Evolutionary conservation across 2,329 filamentous ascomycete species (phyloP), one percentile per base, ranked within the genome.

Genomic region (Phialophora expanda): DNA sequence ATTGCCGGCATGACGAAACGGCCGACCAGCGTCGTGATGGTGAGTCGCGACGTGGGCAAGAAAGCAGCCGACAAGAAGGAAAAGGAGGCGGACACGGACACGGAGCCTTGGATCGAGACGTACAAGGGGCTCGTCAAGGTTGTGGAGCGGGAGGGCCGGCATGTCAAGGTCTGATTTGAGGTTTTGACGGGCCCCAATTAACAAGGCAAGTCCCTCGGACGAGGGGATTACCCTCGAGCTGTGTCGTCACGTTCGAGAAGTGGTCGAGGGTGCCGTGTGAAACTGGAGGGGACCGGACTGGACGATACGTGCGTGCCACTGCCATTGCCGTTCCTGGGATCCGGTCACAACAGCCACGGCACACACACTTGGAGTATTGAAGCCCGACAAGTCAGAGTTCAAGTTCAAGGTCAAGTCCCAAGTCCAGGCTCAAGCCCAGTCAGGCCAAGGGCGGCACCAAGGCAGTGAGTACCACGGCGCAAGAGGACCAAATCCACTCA

Each of bases 21-120:
- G 70, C 95, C 95, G 58, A 99, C 95, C 41, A 96, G 91, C 78
- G 95, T 99, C 62, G 92, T 97, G 74, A 96, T 99, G 93, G 87
- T 89, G 57, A 80, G 79, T 59, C 80, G 81, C 56, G 84, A 84
- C 73, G 79, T 81, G 30, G 78, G 79, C 67, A 82, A 81, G 75
- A 48, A 24, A 46, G 32, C 55, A 30, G 78, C 78, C 46, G 77
- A 78, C 66, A 82, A 81, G 75, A 78, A 81, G 70, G 78, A 76
- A 50, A 78, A 79, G 69, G 78, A 75, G 51, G 78, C 75, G 57
- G 78, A 80, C 70, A 82, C 82, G 65, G 77, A 75, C 20, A 75
- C 73, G 38, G 73, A 76, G 62, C 78, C 80, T 62, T 87, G 84
- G 73, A 78, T 76, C 66, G 83, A 85, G 74, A 80, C 81, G 6